Base-by-base conservation (phyloP, 495 filamentous ascomycete genomes). In the Talaromyces borbonicus region DNA sequence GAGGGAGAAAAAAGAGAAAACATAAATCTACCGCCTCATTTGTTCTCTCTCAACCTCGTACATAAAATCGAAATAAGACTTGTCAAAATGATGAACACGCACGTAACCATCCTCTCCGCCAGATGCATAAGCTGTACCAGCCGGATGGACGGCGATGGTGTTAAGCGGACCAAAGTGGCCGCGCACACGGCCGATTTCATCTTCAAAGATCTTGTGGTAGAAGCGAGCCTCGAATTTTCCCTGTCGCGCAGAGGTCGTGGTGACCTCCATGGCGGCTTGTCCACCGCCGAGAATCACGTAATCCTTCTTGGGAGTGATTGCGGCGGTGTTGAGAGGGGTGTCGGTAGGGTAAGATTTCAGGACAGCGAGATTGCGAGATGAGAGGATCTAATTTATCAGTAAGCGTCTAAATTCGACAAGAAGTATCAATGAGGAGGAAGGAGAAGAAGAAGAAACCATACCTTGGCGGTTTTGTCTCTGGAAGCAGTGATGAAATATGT, bases 81-180 rank as follows among this genome's bases (percentile, higher is more conserved):
- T 90, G 68, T 99, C 92, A 68, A 99, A 99, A 63, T 94, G 87
- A 68, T 99, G 92, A 36, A 97, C 86, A 55, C 92, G 83, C 32
- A 99, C 92, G 69, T 99, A 99, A 54, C 92, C 92, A 70, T 99
- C 92, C 72, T 99, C 92, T 59, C 89, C 90, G 48, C 92, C 92
- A 50, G 80, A 87, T 58, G 85, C 87, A 60, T 99, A 99, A 48
- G 89, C 80, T 55, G 83, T 87, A 50, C 92, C 92, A 45, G 80
- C 74, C 24, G 90, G 90, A 69, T 95, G 85, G 44, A 87, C 86
- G 26, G 89, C 88, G 55, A 98, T 75, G 53, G 83, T 81, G 69
- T 90, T 89, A 54, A 96, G 75, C 42, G 90, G 90, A 62, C 92
- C 92, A 68, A 98, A 98, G 67, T 98, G 92, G 37, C 92, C 92